These are phyloP conservation scores for Kondoa subrosea DNA, from an alignment of 768 basidiomycete species.

Conservation along the genomic window DNA sequence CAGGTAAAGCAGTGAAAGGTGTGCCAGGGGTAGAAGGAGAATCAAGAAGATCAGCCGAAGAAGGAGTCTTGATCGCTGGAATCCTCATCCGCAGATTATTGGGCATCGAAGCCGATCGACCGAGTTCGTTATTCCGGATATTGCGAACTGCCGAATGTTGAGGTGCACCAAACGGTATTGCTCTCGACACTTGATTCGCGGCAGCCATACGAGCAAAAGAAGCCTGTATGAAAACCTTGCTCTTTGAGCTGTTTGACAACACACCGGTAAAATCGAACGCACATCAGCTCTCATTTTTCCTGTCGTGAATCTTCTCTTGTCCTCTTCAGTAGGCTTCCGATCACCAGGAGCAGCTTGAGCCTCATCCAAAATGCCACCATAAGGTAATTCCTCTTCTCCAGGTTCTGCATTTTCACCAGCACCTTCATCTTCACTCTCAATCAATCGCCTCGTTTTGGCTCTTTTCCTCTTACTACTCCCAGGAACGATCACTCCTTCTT, in stretches of 20 bases:
- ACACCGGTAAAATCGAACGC: background rate
- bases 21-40: background rate
- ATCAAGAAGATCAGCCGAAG: conserved; percentile 1
- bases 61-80: background rate
- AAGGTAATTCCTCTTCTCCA: background rate
- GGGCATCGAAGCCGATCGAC: background rate
- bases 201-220: background rate
- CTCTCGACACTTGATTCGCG: background rate
- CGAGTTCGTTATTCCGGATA: background rate
- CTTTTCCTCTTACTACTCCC: background rate
- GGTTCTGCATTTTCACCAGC: background rate
- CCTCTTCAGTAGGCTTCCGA: background rate
- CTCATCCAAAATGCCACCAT: conserved; percentile 2
- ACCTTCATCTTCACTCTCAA: background rate
- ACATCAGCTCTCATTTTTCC: background rate
- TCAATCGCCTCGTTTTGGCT: background rate
- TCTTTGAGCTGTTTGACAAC: background rate
- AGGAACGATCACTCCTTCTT: background rate
- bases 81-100: background rate
- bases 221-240: background rate
- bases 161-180: background rate
- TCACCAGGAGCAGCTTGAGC: background rate
- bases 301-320: background rate
- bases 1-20: conserved; percentile 10
- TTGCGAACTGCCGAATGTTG: background rate